These are phyloP conservation scores for Metarhizium album DNA, from an alignment of 2,329 filamentous ascomycete genomes.

Conservation along the genomic window DNA sequence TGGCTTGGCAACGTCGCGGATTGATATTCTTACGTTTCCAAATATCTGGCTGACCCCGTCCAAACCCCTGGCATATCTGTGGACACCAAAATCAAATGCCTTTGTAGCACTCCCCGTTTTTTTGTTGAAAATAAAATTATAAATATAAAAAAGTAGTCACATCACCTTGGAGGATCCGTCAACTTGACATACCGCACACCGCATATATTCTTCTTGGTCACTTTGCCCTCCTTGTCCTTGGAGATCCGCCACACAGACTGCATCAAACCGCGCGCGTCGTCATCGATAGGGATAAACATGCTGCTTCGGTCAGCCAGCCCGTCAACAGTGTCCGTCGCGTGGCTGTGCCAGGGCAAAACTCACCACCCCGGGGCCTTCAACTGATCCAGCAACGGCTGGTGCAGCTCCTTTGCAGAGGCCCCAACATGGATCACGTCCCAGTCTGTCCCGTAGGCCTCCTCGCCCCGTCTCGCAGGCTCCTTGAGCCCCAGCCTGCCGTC, in stretches of 20 bases:
- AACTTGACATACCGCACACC: constrained; percentile 69
- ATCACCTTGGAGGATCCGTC: constrained; percentile 51
- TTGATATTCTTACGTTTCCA: no score
- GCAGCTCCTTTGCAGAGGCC: constrained; percentile 67
- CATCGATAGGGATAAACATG: constrained; percentile 69
- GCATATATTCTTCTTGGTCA: constrained; percentile 52
- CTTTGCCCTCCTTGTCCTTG: constrained; percentile 53
- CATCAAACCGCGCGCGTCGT: constrained; percentile 29
- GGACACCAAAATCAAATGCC: no score
- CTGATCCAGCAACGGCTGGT: constrained; percentile 64
- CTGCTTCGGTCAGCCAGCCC: constrained; percentile 20
- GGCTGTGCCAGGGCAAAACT: constrained; percentile 9
- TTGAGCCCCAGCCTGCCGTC: constrained; percentile 61
- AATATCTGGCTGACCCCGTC: no score
- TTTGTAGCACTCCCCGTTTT: background rate
- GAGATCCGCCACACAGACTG: constrained; percentile 68
- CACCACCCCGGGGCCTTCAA: constrained; percentile 63
- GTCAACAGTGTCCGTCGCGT: background rate
- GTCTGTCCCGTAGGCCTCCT: constrained; percentile 37
- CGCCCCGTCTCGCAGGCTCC: constrained; percentile 30
- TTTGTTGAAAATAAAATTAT: background rate
- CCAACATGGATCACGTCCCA: constrained; percentile 97
- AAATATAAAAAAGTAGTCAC: background rate
- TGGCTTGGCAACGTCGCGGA: no score
- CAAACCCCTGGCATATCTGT: no score